Base-by-base conservation (phyloP, 768 basidiomycete genomes). In the Termitomyces sp. region DNA sequence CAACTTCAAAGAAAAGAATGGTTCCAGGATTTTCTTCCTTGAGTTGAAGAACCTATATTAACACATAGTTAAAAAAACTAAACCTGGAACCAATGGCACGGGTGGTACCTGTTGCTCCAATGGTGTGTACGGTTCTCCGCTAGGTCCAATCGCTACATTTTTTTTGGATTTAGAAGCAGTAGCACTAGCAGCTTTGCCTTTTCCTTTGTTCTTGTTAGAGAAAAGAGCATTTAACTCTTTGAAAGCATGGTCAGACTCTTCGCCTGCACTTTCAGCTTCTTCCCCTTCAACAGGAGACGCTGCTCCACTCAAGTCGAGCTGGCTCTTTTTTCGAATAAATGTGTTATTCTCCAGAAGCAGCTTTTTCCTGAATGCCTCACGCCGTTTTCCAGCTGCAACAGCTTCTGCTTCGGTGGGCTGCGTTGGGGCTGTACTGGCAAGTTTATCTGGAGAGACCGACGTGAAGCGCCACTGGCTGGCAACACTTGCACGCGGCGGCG, bases 1-100 rank as follows among this genome's bases (percentile, higher is more conserved):
- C 92, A 30, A 87, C 84, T 67, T 93, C 87, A 23, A 94, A 74
- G 79, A 94, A 84, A 12, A 94, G 74, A 37, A 94, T 60, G 4
- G 82, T 83, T 11, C 79, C 87, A 1, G 79, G 77, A 67, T 91
- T 76, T 19, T 85, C 80, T 53, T 74, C 72, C 70, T 91, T 89
- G 12, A 93, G 71, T 54, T 78, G 67, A 26, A 77, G 63, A 31
- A 86, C 75, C 84, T 85, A 48, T 50, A n/a, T 44, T 19, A 14
- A 50, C n/a, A 37, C 17, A 21, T n/a, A 47, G 21, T 48, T 31
- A 33, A 55, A 10, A 26, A 15, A 40, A 33, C 41, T 49, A 45
- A 43, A 38, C 12, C 35, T 50, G 14, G 11, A 49, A 30, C 42
- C 21, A 42, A 19, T 5, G 31, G 15, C n/a, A 55, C 63, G 35